Conservation (phyloP, 2,329 filamentous ascomycete species). For the Colletotrichum somersetense region DNA sequence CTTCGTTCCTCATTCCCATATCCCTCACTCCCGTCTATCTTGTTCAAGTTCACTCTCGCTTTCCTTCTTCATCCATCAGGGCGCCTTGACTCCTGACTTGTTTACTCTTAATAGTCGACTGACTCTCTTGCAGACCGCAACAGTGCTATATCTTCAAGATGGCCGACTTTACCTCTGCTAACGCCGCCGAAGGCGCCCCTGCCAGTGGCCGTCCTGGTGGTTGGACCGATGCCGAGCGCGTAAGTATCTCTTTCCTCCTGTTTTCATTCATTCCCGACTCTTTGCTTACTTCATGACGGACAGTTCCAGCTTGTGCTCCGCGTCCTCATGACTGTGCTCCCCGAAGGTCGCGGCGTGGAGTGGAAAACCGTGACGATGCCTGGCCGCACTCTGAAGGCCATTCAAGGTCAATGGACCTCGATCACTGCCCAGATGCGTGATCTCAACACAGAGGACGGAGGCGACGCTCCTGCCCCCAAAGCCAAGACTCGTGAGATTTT, state of each 20-base stretch:
- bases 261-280: background rate
- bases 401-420: constrained; percentile 54
- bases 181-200: constrained; percentile 43
- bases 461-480: constrained; percentile 25
- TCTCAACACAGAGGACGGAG: constrained; percentile 47
- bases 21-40: background rate
- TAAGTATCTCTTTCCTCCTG: constrained; percentile 30
- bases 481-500: constrained; percentile 28
- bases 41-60: background rate
- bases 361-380: too few species aligned
- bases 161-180: constrained; percentile 43
- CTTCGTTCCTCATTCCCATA: background rate
- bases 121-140: background rate
- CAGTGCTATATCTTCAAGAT: constrained; percentile 42
- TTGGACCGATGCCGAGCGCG: constrained; percentile 56
- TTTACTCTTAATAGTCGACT: background rate
- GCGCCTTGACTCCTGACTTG: background rate
- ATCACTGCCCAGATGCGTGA: constrained; percentile 53
- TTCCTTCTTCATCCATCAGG: background rate
- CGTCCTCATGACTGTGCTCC: constrained; percentile 51
- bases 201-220: constrained; percentile 30
- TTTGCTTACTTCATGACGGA: background rate
- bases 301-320: constrained; percentile 54
- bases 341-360: constrained; percentile 50
- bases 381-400: constrained; percentile 54